Evolutionary conservation across 2,329 filamentous ascomycete genomes (phyloP), one percentile per base, ranked within the genome.

Genomic region (Pseudofabraea citricarpa): DNA sequence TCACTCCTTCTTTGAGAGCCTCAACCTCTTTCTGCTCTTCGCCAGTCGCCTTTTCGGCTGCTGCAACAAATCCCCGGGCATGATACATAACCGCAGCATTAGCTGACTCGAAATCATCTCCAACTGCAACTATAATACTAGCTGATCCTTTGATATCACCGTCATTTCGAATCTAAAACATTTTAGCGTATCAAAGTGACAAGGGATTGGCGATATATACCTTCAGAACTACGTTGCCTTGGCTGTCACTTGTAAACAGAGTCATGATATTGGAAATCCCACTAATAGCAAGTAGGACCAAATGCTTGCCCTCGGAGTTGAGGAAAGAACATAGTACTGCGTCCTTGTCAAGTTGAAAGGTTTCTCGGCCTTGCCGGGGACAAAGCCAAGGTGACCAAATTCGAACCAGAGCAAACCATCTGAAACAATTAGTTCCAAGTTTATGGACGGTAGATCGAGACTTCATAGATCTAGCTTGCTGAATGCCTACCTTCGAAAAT

Each of bases 11-110:
- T 13, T 64, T 64, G 6, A 76, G 54, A 1, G 66, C 63, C 44
- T 70, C 63, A 20, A 74, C 59, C 46, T 81, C 72, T 21, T 65
- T 63, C 16, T 68, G 65, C 45, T 66, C 56, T 53, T 77, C 62
- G 43, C 70, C 55, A 51, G 64, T 64, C 6, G 58, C 57, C 7
- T 62, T 60, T 43, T 77, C 72, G 56, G 64, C 63, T 12, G 64
- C 64, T 38, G 67, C 61, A 7, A 85, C 70, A 3, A 87, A 57
- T 47, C 78, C 81, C 23, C 90, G 77, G n/a, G 90, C 87, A 56
- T 95, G 84, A 53, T 95, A 95, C 75, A 95, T 86, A 6, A 85
- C 83, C 12, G 90, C 84, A 26, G 86, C 84, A 56, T 89, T 81
- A 2, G 87, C 85, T 43, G 79, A 73, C 49, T 94, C 87, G 51